phyloP scores from a whole-genome alignment of 1,284 basidiomycete species.

The Naganishia albida region DNA sequence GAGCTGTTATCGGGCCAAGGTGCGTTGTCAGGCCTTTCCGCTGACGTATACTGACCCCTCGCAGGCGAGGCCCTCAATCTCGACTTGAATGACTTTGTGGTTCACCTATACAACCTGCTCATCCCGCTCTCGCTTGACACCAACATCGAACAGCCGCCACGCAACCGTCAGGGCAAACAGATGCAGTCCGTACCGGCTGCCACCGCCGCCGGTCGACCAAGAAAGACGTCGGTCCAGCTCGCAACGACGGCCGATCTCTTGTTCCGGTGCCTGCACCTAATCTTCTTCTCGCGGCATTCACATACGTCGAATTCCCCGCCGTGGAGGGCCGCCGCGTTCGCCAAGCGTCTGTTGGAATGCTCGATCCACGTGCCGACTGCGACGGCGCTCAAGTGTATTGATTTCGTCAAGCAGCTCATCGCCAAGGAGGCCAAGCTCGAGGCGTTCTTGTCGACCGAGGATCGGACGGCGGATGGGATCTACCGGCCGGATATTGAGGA shows the following conservation, averaged over 20 bases:
- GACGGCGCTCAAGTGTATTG: constrained; percentile 66
- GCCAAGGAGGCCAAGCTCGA: constrained; percentile 77
- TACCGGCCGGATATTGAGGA: constrained; percentile 82
- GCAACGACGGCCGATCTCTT: constrained; percentile 63
- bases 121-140: constrained; percentile 57
- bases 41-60: not conserved
- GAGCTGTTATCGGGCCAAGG: constrained; percentile 96
- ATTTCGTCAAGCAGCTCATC: constrained; percentile 71
- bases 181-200: constrained; percentile 32
- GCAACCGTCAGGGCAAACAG: constrained; percentile 31
- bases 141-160: constrained; percentile 52
- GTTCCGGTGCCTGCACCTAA: constrained; percentile 77
- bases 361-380: constrained; percentile 76
- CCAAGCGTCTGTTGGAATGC: constrained; percentile 80
- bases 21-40: constrained; percentile 45
- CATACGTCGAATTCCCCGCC: constrained; percentile 62
- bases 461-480: constrained; percentile 74
- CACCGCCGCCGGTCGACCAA: constrained; percentile 33
- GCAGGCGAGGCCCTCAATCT: constrained; percentile 92
- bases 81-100: constrained; percentile 87
- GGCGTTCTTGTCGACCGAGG: constrained; percentile 80
- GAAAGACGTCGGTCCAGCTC: constrained; percentile 34
- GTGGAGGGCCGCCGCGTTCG: constrained; percentile 83
- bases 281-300: constrained; percentile 69
- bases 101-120: constrained; percentile 57